Evolutionary conservation across 108 stramenopile species (phyloP), one percentile per base, ranked within the genome.

Genomic region (Skeletonema costatum): DNA sequence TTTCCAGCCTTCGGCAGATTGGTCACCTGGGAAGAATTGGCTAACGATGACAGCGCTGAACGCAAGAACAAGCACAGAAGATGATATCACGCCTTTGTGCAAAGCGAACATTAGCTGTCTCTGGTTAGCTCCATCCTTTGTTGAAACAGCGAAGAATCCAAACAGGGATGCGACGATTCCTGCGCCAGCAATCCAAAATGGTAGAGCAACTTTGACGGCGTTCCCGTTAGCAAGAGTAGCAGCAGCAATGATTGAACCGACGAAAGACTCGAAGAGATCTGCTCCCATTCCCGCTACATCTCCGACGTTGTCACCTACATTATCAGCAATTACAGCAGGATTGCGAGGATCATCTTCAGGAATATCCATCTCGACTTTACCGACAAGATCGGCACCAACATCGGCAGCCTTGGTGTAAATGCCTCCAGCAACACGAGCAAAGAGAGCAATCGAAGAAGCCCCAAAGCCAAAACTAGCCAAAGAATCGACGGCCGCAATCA

Each of bases 361-460:
- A 73, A 98, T 97, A 56, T 92, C 94, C 87, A 92, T 87, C 81
- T 97, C 96, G 50, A 98, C 94, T 88, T 98, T 98, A 51, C 98
- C 98, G 17, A 98, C 97, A 46, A 98, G 85, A 81, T 98, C 98
- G 35, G 98, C 98, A 17, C 97, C 98, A 16, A 98, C 97, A 79
- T 98, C 98, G 12, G 98, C 98, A 14, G 98, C 98, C 87, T 98
- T 98, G 77, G 98, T 98, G 91, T 93, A 98, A 76, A 98, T 97
- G 44, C 98, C 98, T n/a, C 98, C 98, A 13, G 93, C 98, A 11
- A 98, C 96, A 76, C 96, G 98, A 44, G 93, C 95, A 88, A 98
- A 98, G 72, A 98, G 93, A 56, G 98, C 98, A 88, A 98, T 96
- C 25, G 90, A 93, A 30, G 97, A 97, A 6, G 95, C 98, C 25